Evolutionary conservation across 2,329 filamentous ascomycete species (phyloP).

Genomic region (Neurospora sp.): DNA sequence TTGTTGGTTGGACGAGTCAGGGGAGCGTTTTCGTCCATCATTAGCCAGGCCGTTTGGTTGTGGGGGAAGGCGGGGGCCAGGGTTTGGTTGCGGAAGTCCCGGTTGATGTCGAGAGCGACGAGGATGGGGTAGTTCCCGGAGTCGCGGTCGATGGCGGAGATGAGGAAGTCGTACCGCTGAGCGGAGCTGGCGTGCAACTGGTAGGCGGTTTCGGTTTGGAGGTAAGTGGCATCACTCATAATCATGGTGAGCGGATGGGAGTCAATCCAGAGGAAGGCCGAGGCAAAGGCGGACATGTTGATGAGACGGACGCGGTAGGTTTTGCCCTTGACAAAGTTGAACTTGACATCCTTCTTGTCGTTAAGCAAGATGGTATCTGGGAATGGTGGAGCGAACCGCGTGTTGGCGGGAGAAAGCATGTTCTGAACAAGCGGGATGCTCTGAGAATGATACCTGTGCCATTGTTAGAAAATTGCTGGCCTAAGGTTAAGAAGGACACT

Average conservation of each 20-base stretch:
- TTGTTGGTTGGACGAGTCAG: constrained; percentile 16
- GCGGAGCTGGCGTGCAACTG: constrained; percentile 32
- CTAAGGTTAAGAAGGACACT: not conserved
- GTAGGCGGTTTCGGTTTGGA: constrained; percentile 25
- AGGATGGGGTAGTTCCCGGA: constrained; percentile 33
- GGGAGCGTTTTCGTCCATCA: constrained; percentile 22
- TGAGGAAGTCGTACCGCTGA: constrained; percentile 36
- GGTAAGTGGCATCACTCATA: constrained; percentile 32
- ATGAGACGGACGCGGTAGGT: constrained; percentile 38
- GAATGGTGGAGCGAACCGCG: constrained; percentile 28
- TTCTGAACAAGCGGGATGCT: constrained; percentile 26
- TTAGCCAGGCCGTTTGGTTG: constrained; percentile 35
- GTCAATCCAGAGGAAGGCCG: constrained; percentile 33
- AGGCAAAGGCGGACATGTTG: constrained; percentile 33
- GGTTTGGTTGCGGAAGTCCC: constrained; percentile 27
- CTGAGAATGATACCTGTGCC: constrained; percentile 31
- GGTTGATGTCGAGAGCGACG: constrained; percentile 33
- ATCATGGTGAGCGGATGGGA: constrained; percentile 35
- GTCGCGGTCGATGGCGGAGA: constrained; percentile 24
- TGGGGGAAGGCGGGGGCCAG: constrained; percentile 20
- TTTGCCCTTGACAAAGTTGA: constrained; percentile 30
- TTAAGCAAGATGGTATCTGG: constrained; percentile 33
- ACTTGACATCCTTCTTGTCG: constrained; percentile 28
- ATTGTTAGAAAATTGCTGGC: not conserved
- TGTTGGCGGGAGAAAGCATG: constrained; percentile 32